Evolutionary conservation across 129 eudicot genomes (phyloP), one percentile per base, ranked within the genome.

Genomic region (Pittosporum tobira): DNA sequence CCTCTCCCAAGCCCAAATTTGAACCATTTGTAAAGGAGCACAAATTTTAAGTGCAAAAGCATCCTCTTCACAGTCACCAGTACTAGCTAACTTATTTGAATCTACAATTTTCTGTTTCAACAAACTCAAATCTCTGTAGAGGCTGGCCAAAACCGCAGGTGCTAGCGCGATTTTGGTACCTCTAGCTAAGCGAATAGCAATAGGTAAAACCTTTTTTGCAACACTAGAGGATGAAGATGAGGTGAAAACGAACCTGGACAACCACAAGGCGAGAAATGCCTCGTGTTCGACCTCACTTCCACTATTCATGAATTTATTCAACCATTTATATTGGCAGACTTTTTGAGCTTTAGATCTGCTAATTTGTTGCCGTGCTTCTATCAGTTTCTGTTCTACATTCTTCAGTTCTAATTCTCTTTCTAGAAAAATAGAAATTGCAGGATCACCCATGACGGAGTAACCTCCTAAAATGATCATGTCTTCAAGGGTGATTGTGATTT

Each of bases 391-490:
- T 9, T n/a, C n/a, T n/a, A n/a, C n/a, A n/a, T n/a, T n/a, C n/a
- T n/a, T n/a, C n/a, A n/a, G n/a, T n/a, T n/a, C n/a, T n/a, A n/a
- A 10, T 12, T 14, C 4, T 7, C 46, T 1, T 40, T 40, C 46
- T 9, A 9, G 15, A 5, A 3, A 11, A 10, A 9, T 3, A 10
- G 14, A 14, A 16, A 73, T n/a, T n/a, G n/a, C 50, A 42, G 28
- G 30, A 3, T 29, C 57, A 31, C 77, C 77, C 13, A 57, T 25
- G 9, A 66, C 73, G 22, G 77, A 52, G 25, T 26, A 73, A 12
- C 77, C 72, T 3, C 77, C 72, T 3, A 73, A 43, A 59, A 73
- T 10, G 18, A 66, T 50, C 36, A 73, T 26, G 60, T 73, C 72
- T 36, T 73, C 72, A 13, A 73, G 45, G 0, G 77, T 73, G 12